Conservation (phyloP, 2,329 filamentous ascomycete genomes). For the Trichoderma breve region DNA sequence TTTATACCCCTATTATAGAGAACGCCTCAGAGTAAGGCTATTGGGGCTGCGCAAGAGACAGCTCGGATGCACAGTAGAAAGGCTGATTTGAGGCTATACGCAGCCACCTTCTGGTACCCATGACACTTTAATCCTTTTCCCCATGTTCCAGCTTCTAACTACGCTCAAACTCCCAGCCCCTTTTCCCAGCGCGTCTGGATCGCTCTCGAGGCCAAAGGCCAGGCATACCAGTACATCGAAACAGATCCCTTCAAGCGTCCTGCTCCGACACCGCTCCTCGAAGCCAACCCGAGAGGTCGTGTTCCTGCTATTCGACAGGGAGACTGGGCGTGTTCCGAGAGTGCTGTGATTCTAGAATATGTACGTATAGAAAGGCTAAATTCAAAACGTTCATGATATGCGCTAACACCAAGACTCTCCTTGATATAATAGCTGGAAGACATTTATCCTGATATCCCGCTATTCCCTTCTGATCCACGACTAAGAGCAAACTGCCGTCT, state of each 20-base stretch:
- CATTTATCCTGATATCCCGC: constrained; percentile 54
- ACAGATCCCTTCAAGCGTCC: constrained; percentile 77
- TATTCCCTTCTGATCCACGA: constrained; percentile 65
- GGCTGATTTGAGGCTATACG: constrained; percentile 71
- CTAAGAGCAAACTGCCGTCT: constrained; percentile 71
- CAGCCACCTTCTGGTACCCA: constrained; percentile 75
- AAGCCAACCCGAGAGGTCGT: constrained; percentile 72
- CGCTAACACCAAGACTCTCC: constrained; percentile 41
- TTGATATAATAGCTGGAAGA: constrained; percentile 66
- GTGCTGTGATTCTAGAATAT: constrained; percentile 81
- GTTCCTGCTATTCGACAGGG: constrained; percentile 76
- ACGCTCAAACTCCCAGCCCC: constrained; percentile 49
- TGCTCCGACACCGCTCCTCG: constrained; percentile 54
- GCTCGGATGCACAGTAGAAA: constrained; percentile 69
- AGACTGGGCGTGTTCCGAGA: constrained; percentile 81
- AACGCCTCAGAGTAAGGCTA: constrained; percentile 68
- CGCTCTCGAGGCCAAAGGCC: constrained; percentile 73
- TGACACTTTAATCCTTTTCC: constrained; percentile 26
- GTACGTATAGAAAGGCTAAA: constrained; percentile 42
- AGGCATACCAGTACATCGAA: constrained; percentile 83
- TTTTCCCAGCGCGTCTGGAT: constrained; percentile 91
- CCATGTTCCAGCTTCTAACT: not conserved
- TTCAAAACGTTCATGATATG: constrained; percentile 21
- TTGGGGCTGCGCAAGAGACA: constrained; percentile 67
- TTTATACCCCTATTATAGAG: constrained; percentile 48